Conservation (phyloP, 1,139 yeast species). For the Magnusiomyces tetraspermus region DNA sequence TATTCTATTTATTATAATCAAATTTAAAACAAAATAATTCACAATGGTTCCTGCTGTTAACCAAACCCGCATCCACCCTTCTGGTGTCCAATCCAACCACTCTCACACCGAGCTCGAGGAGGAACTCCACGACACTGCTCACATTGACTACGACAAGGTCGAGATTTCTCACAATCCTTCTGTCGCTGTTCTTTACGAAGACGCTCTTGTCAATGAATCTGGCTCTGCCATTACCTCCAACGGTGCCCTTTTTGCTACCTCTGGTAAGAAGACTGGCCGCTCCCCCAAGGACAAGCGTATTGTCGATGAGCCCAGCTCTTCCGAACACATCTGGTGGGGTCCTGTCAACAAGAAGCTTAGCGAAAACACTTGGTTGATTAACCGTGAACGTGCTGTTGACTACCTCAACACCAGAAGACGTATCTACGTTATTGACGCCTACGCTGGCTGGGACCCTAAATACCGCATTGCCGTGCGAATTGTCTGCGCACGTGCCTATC, state of each 20-base stretch:
- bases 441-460: conserved; percentile 98
- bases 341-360: conserved; percentile 95
- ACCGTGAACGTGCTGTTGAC: conserved; percentile 94
- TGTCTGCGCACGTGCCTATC: conserved; percentile 97
- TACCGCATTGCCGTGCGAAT: conserved; percentile 95
- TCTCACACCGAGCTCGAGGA: conserved; percentile 35
- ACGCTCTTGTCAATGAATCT: conserved; percentile 72
- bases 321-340: conserved; percentile 95
- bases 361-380: conserved; percentile 90
- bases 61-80: conserved; percentile 36
- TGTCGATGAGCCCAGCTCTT: conserved; percentile 85
- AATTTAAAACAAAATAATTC: not conserved
- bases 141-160: conserved; percentile 36
- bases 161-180: conserved; percentile 78
- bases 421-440: conserved; percentile 92
- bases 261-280: conserved; percentile 95
- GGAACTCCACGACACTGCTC: conserved; percentile 34
- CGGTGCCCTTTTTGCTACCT: conserved; percentile 93
- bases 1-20: not conserved
- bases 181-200: conserved; percentile 88
- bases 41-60: conserved; percentile 34
- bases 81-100: conserved; percentile 34
- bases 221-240: conserved; percentile 89
- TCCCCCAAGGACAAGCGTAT: conserved; percentile 98
- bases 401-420: conserved; percentile 93